A percentile compares a stretch with the other conserved stretches of the same genome.
Conservation (phyloP, 768 basidiomycete species). For the Inosperma sp. region DNA sequence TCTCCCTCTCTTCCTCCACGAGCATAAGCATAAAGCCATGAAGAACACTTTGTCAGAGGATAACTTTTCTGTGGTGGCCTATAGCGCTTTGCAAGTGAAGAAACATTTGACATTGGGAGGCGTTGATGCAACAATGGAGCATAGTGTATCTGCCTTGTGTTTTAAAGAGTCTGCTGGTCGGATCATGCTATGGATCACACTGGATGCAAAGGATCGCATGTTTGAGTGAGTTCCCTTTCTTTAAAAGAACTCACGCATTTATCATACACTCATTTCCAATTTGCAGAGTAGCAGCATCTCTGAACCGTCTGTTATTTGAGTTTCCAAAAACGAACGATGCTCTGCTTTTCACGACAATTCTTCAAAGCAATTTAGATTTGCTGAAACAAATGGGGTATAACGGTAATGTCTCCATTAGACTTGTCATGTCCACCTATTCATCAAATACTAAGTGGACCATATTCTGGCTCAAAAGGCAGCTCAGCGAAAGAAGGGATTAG, state of each 20-base stretch:
- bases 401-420: slow-evolving; percentile 36
- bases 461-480: slow-evolving; percentile 85
- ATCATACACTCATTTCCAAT: background rate
- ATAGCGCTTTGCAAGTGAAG: slow-evolving; percentile 56
- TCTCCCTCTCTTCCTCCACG: slow-evolving; percentile 87
- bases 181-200: slow-evolving; percentile 72
- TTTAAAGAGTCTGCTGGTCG: slow-evolving; percentile 46
- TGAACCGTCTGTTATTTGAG: slow-evolving; percentile 77
- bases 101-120: slow-evolving; percentile 56
- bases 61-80: slow-evolving; percentile 69
- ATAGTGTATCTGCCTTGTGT: slow-evolving; percentile 74
- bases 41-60: slow-evolving; percentile 50
- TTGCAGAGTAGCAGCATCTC: slow-evolving; percentile 72
- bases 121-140: slow-evolving; percentile 44
- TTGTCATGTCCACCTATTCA: too few species aligned
- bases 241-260: background rate
- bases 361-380: slow-evolving; percentile 82
- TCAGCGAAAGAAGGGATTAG: slow-evolving; percentile 64
- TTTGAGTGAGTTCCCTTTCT: slow-evolving; percentile 77
- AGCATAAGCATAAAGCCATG: slow-evolving; percentile 67
- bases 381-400: slow-evolving; percentile 83
- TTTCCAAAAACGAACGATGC: slow-evolving; percentile 81
- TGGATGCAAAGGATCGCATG: slow-evolving; percentile 76
- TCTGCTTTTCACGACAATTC: slow-evolving; percentile 86
- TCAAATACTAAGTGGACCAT: slow-evolving; percentile 70